Base-by-base conservation (phyloP, 257 asterid species). In the Solanum pinnatisectum region DNA sequence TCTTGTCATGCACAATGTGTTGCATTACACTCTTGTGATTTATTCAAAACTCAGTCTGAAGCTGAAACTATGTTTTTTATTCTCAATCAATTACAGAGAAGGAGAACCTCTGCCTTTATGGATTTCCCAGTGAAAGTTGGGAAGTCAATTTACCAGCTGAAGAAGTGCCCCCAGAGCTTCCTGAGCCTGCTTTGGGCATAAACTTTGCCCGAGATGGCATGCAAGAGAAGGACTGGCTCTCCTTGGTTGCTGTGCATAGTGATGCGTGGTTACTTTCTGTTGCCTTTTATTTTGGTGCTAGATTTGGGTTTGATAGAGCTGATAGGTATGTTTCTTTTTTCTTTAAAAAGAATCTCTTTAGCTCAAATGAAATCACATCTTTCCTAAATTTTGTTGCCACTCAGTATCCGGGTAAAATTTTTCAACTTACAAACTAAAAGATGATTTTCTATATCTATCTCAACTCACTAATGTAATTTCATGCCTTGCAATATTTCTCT, bases 141-240 rank as follows among this genome's bases (percentile, higher is more conserved):
- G 86, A 49, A 82, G 71, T 49, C 71, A 49, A 82, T 82, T 82
- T 82, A 82, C 86, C 86, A 49, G 86, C 86, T 49, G 71, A 82
- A 82, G 86, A 82, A 82, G 86, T 82, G 2, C 71, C 86, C 40
- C 86, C 86, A 20, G 86, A 82, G 44, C 86, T 82, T 49, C 86
- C 86, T 52, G 86, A 82, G 71, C 86, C 86, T 82, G 86, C 86
- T 82, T 33, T 82, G 32, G 86, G 86, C 10, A 82, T 82, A 32
- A 82, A 82, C 86, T 82, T 82, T 11, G 86, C 86, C 86, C 86
- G 86, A 32, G 86, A 82, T 82, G 86, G 86, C 70, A 82, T 82
- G 86, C 86, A 82, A 82, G 86, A 82, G 44, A 82, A 82, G 4
- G 86, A 82, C 86, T 82, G 86, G 86, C 86, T 82, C 44, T 82